These are phyloP conservation scores for Hymenoscyphus linearis DNA, from an alignment of 2,329 filamentous ascomycete species.

Conservation along the genomic window DNA sequence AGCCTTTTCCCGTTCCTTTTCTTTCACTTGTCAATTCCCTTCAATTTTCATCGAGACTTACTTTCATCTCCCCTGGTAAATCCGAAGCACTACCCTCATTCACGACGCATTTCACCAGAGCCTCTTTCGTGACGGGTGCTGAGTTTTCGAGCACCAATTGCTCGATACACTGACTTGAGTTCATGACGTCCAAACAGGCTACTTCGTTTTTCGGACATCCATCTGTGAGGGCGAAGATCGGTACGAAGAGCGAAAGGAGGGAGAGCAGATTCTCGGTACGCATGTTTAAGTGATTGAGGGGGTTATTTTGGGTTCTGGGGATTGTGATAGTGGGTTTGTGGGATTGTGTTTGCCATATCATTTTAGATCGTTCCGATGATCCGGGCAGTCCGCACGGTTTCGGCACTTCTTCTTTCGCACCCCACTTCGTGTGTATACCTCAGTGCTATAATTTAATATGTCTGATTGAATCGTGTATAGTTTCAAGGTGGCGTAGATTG, in stretches of 20 bases:
- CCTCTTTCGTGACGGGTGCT: constrained; percentile 8
- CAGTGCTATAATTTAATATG: background rate
- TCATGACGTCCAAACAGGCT: constrained; percentile 8
- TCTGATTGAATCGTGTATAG: background rate
- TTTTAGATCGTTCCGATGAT: background rate
- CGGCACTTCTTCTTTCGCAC: background rate
- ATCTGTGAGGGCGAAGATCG: background rate
- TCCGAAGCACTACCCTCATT: constrained; percentile 8
- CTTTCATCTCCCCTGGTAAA: constrained; percentile 13
- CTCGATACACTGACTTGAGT: constrained; percentile 12
- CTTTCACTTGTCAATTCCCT: background rate
- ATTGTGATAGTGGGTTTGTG: background rate
- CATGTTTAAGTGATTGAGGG: background rate
- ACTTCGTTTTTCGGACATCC: constrained; percentile 5
- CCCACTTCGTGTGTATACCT: background rate
- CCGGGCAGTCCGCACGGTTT: background rate
- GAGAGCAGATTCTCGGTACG: constrained; percentile 1
- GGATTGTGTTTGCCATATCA: background rate
- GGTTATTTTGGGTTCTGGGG: background rate
- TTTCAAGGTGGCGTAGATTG: background rate
- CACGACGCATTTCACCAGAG: constrained; percentile 11
- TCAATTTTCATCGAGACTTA: background rate
- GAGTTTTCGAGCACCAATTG: constrained; percentile 7
- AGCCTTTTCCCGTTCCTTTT: background rate
- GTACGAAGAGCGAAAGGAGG: background rate